Conservation (phyloP, 2,329 filamentous ascomycete genomes). For the Ceratocystis papillata region DNA sequence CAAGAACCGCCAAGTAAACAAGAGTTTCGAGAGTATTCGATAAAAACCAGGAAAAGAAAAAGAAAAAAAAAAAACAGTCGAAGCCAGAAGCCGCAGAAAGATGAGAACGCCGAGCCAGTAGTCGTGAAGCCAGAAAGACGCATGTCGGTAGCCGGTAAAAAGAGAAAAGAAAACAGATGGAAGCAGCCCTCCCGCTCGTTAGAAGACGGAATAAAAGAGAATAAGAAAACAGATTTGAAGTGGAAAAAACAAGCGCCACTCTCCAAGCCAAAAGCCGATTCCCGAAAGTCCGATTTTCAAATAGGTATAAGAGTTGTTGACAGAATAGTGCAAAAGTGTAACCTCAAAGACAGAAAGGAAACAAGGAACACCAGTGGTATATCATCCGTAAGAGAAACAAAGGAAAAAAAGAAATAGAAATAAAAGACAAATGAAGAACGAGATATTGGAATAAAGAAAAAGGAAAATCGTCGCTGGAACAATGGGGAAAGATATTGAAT, state of each 20-base stretch:
- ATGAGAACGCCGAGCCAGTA: conserved; percentile 18
- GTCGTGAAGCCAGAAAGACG: conserved; percentile 18
- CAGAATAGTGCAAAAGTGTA: conserved; percentile 9
- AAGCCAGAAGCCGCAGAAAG: conserved; percentile 1
- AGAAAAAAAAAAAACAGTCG: neutral
- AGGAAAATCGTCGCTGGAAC: conserved; percentile 10
- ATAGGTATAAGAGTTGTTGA: conserved; percentile 17
- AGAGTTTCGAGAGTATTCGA: conserved; percentile 1
- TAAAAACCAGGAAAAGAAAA: conserved; percentile 4
- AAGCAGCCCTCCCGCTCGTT: conserved; percentile 7
- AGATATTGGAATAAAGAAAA: conserved; percentile 12
- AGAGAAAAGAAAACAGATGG: conserved; percentile 8
- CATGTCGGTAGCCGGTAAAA: conserved; percentile 4
- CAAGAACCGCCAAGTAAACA: conserved; percentile 9
- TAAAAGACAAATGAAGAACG: conserved; percentile 14
- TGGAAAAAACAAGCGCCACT: conserved; percentile 16
- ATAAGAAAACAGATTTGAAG: conserved; percentile 13
- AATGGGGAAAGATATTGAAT: conserved; percentile 10
- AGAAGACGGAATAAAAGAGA: conserved; percentile 4
- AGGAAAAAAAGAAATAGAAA: conserved; percentile 17
- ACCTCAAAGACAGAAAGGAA: conserved; percentile 19
- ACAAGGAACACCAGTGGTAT: conserved; percentile 16
- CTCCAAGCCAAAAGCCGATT: conserved; percentile 18
- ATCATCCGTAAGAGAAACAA: conserved; percentile 17
- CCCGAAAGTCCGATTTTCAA: conserved; percentile 16